Percentiles rank a stretch among this genome's conserved stretches.
Conservation (phyloP, 495 filamentous ascomycete species). For the Chaetomium tenue region DNA sequence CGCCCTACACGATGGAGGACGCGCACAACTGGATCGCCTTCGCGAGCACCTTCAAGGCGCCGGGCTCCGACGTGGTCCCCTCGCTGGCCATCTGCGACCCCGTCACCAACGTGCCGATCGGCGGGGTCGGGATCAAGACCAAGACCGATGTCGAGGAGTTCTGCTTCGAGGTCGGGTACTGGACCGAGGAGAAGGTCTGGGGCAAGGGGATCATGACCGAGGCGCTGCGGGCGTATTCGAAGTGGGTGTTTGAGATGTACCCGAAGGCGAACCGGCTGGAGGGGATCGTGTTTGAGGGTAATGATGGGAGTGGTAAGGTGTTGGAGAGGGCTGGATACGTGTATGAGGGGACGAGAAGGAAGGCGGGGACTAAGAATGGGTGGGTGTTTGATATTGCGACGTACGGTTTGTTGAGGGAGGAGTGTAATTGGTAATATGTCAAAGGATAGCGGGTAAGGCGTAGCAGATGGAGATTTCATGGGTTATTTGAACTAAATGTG, state of each 20-base stretch:
- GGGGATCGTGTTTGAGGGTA: constrained; percentile 33
- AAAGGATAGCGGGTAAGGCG: background rate
- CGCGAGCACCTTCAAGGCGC: constrained; percentile 1
- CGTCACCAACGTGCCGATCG: constrained; percentile 28
- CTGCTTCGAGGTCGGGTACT: constrained; percentile 44
- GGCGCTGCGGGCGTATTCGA: constrained; percentile 24
- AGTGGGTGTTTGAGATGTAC: constrained; percentile 39
- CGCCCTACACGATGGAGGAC: constrained; percentile 39
- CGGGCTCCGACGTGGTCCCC: constrained; percentile 18
- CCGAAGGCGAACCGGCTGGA: constrained; percentile 38
- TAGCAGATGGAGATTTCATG: background rate
- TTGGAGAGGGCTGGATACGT: constrained; percentile 40
- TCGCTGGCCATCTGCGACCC: constrained; percentile 38
- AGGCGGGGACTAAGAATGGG: constrained; percentile 39
- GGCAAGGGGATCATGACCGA: constrained; percentile 41
- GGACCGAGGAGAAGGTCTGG: constrained; percentile 38
- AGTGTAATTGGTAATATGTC: constrained; percentile 19
- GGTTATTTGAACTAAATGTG: background rate
- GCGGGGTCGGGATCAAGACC: constrained; percentile 37
- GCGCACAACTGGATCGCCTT: constrained; percentile 32
- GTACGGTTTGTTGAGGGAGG: constrained; percentile 41
- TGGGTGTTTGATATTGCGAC: constrained; percentile 33
- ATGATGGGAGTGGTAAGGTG: constrained; percentile 38
- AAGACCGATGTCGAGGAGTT: constrained; percentile 33
- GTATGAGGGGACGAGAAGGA: constrained; percentile 40